Conservation (phyloP, 768 basidiomycete species). For the Macrolepiota fuliginosa region DNA sequence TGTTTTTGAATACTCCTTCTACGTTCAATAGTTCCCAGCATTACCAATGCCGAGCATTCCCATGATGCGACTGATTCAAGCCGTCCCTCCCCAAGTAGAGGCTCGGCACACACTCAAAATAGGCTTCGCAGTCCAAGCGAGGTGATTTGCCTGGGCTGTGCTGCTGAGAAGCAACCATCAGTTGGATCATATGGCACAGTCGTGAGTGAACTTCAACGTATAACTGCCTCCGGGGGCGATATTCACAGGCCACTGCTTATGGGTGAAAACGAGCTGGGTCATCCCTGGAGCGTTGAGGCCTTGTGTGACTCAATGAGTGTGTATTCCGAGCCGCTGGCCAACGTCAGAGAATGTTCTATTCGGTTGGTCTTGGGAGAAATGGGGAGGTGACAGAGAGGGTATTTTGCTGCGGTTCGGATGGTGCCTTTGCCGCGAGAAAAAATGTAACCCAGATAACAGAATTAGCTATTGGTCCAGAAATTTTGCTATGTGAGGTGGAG, state of each 20-base stretch:
- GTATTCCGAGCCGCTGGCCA: too few species aligned
- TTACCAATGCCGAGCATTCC: background rate
- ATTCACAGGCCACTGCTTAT: slow-evolving; percentile 6
- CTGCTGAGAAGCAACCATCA: slow-evolving; percentile 11
- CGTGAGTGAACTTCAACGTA: background rate
- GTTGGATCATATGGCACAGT: background rate
- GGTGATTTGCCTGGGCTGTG: background rate
- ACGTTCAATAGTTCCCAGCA: background rate
- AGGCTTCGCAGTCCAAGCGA: background rate
- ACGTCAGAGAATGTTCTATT: background rate
- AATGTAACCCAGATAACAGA: background rate
- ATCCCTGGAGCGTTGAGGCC: background rate
- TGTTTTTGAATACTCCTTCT: background rate
- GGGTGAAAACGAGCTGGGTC: background rate
- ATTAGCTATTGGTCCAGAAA: background rate
- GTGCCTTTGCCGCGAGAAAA: background rate
- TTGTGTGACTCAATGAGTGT: background rate
- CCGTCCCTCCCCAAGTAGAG: background rate
- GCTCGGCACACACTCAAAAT: background rate
- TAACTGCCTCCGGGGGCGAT: background rate
- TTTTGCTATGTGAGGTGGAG: background rate
- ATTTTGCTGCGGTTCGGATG: background rate
- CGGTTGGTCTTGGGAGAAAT: background rate
- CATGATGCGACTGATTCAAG: background rate
- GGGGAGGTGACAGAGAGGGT: background rate